Evolutionary conservation across 1,284 basidiomycete genomes (phyloP).

Genomic region (Polyporus tsugae): DNA sequence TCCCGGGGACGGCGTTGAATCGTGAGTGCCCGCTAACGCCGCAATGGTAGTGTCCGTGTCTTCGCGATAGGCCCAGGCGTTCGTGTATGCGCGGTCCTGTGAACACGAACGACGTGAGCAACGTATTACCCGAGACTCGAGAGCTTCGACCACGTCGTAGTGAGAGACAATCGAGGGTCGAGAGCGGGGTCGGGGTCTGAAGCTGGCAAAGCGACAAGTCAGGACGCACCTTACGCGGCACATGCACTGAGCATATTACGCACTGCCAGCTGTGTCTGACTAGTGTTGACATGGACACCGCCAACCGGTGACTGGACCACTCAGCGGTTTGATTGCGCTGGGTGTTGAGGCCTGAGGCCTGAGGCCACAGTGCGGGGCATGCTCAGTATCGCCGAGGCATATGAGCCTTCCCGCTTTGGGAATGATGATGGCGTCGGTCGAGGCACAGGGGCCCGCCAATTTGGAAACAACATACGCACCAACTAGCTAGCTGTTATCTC

Average conservation of each 20-base stretch:
- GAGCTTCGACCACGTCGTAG: slow-evolving; percentile 3
- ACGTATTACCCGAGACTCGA: not conserved
- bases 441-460: slow-evolving; percentile 23
- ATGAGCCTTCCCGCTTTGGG: slow-evolving; percentile 24
- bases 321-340: slow-evolving; percentile 12
- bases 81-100: not conserved
- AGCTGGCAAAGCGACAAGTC: not conserved
- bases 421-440: slow-evolving; percentile 30
- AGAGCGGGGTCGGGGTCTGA: not conserved
- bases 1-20: slow-evolving; percentile 6
- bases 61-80: slow-evolving; percentile 3
- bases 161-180: not conserved
- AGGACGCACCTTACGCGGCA: not conserved
- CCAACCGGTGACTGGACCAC: slow-evolving; percentile 4
- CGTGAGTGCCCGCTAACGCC: slow-evolving; percentile 17
- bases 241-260: not conserved
- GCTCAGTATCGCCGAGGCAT: not conserved
- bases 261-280: slow-evolving; percentile 1
- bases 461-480: slow-evolving; percentile 16
- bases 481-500: not conserved
- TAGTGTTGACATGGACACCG: not conserved
- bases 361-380: slow-evolving; percentile 7
- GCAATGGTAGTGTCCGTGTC: slow-evolving; percentile 10
- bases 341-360: not conserved
- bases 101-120: slow-evolving; percentile 6